Percentiles rank a stretch among this genome's conserved stretches.
phyloP scores from a whole-genome alignment of 139 green algal genomes.

The Micractinium sp. region DNA sequence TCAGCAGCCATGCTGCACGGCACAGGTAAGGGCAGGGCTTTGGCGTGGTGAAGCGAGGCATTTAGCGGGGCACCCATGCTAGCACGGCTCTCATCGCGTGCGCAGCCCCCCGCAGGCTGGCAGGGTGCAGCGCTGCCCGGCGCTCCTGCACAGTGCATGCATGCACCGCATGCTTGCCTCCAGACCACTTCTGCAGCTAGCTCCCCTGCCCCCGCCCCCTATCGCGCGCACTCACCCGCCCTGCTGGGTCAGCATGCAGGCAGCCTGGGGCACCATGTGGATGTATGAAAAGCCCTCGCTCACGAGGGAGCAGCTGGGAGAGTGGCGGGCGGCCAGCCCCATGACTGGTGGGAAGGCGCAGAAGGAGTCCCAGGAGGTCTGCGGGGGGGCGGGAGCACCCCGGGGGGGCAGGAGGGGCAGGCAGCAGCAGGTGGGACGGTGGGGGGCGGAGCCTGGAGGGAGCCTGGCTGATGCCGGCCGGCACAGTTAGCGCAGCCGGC shows the following conservation, averaged over 20 bases:
- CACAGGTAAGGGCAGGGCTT: neutral
- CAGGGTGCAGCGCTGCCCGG: no score
- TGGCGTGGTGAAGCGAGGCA: no score
- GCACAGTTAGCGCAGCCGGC: no score
- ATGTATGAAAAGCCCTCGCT: neutral
- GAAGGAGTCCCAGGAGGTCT: neutral
- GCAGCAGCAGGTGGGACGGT: neutral
- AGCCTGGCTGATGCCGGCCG: neutral
- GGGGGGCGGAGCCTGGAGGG: neutral
- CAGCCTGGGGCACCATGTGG: neutral
- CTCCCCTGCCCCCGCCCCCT: no score
- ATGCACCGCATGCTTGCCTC: neutral
- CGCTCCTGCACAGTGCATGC: no score
- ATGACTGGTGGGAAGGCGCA: slow-evolving; percentile 4
- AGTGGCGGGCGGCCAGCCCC: slow-evolving; percentile 1
- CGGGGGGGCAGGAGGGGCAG: neutral
- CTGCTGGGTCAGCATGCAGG: neutral
- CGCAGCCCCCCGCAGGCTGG: no score
- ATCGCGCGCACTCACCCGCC: neutral
- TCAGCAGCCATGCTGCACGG: neutral
- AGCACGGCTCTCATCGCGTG: no score
- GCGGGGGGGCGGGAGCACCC: neutral
- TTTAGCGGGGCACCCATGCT: no score
- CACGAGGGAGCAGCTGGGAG: neutral
- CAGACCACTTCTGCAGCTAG: neutral